A percentile compares a stretch with the other conserved stretches of the same genome.
phyloP scores from a whole-genome alignment of 179 eudicot genomes.

The Amaranthus tricolor region DNA sequence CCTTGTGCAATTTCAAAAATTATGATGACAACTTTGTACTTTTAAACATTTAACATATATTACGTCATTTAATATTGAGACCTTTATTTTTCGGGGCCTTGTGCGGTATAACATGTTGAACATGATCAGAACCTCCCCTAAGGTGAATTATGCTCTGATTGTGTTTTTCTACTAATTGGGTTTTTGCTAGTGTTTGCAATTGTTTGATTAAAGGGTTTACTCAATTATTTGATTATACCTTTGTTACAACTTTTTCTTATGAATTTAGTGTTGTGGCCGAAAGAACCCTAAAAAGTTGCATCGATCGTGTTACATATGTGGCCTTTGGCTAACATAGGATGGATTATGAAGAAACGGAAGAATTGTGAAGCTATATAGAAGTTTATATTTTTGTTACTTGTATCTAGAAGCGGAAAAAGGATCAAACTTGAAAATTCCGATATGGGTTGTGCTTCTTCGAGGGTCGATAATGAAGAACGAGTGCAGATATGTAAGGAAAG shows the following conservation, averaged over 20 bases:
- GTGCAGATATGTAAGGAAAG: conserved; percentile 71
- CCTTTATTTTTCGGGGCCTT: no score
- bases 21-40: background rate
- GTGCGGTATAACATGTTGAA: no score
- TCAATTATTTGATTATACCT: background rate
- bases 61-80: background rate
- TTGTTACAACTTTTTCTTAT: background rate
- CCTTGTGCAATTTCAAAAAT: no score
- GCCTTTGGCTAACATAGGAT: background rate
- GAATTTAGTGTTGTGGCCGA: background rate
- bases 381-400: background rate
- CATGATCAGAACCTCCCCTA: no score
- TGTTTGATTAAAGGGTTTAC: background rate
- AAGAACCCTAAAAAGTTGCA: background rate
- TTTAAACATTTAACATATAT: background rate
- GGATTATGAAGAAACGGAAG: background rate
- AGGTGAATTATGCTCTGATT: background rate
- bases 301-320: background rate
- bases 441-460: conserved; percentile 76
- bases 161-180: background rate
- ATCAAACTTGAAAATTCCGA: background rate
- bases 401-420: background rate
- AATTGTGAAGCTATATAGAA: background rate
- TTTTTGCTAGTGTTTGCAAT: background rate
- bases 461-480: conserved; percentile 62